These are phyloP conservation scores for Carex arenaria DNA, from an alignment of 202 grass and related monocot genomes.

Conservation along the genomic window DNA sequence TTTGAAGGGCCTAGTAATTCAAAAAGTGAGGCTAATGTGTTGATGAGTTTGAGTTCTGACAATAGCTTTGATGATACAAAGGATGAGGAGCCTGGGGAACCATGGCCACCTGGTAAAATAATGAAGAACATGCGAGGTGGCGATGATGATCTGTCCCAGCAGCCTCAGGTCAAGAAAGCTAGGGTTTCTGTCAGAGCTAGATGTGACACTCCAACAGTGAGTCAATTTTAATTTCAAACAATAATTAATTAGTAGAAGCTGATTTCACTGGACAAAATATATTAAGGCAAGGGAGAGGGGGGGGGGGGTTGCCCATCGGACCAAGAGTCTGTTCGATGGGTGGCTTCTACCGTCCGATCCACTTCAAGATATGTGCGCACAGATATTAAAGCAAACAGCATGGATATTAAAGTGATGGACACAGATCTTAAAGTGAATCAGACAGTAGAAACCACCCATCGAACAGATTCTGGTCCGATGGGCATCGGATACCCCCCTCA, in stretches of 20 bases:
- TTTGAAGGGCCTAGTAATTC: slow-evolving; percentile 18
- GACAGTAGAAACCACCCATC: too few relatives aligned
- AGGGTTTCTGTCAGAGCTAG: slow-evolving; percentile 71
- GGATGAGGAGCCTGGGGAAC: slow-evolving; percentile 34
- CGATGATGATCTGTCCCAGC: slow-evolving; percentile 29
- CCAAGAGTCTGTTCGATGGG: too few relatives aligned
- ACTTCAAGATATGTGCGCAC: too few relatives aligned
- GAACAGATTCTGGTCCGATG: too few relatives aligned
- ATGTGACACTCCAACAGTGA: slow-evolving; percentile 72
- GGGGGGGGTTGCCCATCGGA: too few relatives aligned
- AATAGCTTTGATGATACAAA: slow-evolving; percentile 45
- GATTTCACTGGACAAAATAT: not conserved
- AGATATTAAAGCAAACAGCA: too few relatives aligned
- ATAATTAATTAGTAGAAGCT: not conserved
- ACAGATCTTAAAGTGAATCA: too few relatives aligned
- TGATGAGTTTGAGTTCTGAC: slow-evolving; percentile 49
- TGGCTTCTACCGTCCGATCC: too few relatives aligned
- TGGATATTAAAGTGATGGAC: too few relatives aligned
- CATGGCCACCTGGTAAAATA: slow-evolving; percentile 37
- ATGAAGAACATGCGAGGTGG: slow-evolving; percentile 26
- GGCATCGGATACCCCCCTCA: too few relatives aligned
- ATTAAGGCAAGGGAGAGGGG: too few relatives aligned
- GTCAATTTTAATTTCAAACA: not conserved
- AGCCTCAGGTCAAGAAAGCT: slow-evolving; percentile 58
- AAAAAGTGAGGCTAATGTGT: slow-evolving; percentile 23